Conservation (phyloP, 768 basidiomycete species). For the Amanita exitialis region DNA sequence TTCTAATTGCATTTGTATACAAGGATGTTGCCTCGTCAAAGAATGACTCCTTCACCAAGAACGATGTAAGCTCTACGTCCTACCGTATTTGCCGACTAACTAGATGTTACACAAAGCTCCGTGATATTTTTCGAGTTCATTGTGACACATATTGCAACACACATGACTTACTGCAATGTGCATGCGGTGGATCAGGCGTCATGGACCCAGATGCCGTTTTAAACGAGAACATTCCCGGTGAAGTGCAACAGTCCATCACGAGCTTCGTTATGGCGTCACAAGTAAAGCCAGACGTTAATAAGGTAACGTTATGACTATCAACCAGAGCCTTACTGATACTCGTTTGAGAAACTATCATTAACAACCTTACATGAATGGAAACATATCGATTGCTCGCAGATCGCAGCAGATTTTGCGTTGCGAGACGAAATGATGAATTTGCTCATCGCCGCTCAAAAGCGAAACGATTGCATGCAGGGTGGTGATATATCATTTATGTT, state of each 20-base stretch:
- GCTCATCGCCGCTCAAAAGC: conserved; percentile 13
- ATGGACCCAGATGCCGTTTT: background rate
- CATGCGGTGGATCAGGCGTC: background rate
- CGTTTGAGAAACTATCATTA: conserved; percentile 51
- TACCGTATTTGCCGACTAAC: conserved; percentile 1
- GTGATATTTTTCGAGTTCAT: conserved; percentile 88
- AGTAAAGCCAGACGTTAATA: conserved; percentile 22
- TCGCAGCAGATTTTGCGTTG: background rate
- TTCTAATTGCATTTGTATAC: background rate
- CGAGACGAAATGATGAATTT: background rate
- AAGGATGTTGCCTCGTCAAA: conserved; percentile 39
- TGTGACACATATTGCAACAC: conserved; percentile 76
- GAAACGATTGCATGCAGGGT: conserved; percentile 26
- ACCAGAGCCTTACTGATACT: background rate
- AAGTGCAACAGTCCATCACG: conserved; percentile 16
- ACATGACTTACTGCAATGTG: conserved; percentile 82
- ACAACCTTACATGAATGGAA: conserved; percentile 75
- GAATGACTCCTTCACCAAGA: conserved; percentile 77
- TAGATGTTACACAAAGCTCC: conserved; percentile 40
- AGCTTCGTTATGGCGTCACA: conserved; percentile 65
- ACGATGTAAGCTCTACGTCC: conserved; percentile 50
- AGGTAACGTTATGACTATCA: conserved; percentile 7
- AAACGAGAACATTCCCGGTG: background rate
- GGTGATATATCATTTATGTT: conserved; percentile 74
- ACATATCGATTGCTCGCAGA: conserved; percentile 63